A percentile compares a stretch with the other conserved stretches of the same genome.
Evolutionary conservation across 345 rosid species (phyloP).

Genomic region (Euphorbia peplus): DNA sequence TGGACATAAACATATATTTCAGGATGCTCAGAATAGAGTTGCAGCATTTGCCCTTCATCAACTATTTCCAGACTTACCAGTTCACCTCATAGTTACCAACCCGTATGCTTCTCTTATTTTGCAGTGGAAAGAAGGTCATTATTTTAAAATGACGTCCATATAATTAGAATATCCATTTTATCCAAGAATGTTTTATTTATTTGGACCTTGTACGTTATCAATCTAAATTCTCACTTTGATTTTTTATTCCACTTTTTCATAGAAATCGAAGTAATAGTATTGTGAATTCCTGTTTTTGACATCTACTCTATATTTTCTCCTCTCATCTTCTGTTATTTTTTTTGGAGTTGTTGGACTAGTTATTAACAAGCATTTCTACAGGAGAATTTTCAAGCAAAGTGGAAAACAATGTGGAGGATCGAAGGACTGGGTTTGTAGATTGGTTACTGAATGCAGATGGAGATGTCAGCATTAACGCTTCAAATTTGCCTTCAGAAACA

Average conservation of each 20-base stretch:
- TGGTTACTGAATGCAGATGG: slow-evolving; percentile 48
- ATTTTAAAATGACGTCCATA: not conserved
- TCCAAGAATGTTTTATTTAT: not conserved
- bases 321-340: not conserved
- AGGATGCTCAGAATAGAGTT: slow-evolving; percentile 89
- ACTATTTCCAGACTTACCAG: slow-evolving; percentile 72
- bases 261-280: not conserved
- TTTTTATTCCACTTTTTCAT: not conserved
- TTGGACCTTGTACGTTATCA: not conserved
- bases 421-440: slow-evolving; percentile 77
- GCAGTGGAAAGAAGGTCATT: slow-evolving; percentile 76
- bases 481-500: slow-evolving; percentile 30
- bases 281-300: not conserved
- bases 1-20: slow-evolving; percentile 21
- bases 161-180: not conserved
- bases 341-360: slow-evolving; percentile 6
- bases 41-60: slow-evolving; percentile 79
- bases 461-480: slow-evolving; percentile 19
- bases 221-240: not conserved
- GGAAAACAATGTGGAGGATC: slow-evolving; percentile 53
- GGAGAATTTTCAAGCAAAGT: slow-evolving; percentile 46
- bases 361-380: slow-evolving; percentile 25
- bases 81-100: slow-evolving; percentile 61
- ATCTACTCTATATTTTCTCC: not conserved
- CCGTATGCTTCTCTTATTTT: slow-evolving; percentile 72